phyloP scores from a whole-genome alignment of 441 rosid species.

The Erodium texanum region DNA sequence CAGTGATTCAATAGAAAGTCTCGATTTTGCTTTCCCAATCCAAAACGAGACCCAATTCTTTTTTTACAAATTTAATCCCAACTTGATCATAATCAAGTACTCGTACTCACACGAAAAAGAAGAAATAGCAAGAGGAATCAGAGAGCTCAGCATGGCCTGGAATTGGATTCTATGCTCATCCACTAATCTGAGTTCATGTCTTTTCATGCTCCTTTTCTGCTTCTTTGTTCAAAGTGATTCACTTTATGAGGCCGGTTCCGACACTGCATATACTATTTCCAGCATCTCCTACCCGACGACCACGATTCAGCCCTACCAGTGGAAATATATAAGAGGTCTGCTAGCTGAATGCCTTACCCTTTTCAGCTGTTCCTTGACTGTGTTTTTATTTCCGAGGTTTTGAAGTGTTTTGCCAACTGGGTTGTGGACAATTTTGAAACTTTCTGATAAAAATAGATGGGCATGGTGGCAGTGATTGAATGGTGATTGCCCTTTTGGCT shows the following conservation, averaged over 20 bases:
- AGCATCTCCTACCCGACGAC: neutral
- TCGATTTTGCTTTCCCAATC: neutral
- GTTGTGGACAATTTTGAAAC: neutral
- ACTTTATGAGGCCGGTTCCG: neutral
- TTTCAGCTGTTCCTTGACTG: neutral
- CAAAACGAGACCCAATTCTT: neutral
- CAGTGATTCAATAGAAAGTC: too few species aligned
- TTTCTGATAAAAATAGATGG: neutral
- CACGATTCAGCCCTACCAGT: conserved; percentile 1
- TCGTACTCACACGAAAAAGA: neutral
- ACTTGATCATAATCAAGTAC: neutral
- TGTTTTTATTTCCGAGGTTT: neutral
- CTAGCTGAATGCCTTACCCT: neutral
- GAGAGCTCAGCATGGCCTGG: conserved; percentile 3
- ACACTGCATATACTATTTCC: neutral
- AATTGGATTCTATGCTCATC: conserved; percentile 6
- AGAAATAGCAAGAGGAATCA: too few species aligned
- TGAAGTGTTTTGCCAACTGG: neutral
- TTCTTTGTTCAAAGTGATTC: neutral
- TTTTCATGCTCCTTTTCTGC: neutral
- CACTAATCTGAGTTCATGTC: neutral
- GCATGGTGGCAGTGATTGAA: neutral
- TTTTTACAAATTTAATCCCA: neutral
- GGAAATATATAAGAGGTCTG: conserved; percentile 6
- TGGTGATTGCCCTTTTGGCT: neutral